Percentiles rank a stretch among this genome's conserved stretches.
Evolutionary conservation across 306 rosid species (phyloP).

Genomic region (Senna tora): DNA sequence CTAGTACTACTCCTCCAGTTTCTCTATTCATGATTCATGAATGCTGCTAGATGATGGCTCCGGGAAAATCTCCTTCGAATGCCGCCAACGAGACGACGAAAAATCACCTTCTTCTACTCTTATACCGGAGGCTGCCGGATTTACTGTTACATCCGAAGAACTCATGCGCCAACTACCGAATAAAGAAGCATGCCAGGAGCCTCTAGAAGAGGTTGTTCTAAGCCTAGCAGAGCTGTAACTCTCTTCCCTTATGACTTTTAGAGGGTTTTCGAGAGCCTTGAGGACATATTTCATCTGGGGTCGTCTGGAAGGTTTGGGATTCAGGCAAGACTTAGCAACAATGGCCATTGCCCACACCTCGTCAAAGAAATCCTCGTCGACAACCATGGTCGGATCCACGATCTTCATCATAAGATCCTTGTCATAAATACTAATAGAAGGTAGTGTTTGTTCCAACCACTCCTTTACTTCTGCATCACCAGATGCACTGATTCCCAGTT

Average conservation of each 20-base stretch:
- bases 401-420: constrained; percentile 82
- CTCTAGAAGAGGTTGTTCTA: constrained; percentile 77
- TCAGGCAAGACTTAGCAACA: constrained; percentile 90
- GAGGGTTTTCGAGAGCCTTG: constrained; percentile 91
- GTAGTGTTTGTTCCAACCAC: constrained; percentile 64
- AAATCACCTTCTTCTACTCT: constrained; percentile 61
- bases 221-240: constrained; percentile 73
- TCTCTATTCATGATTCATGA: constrained; percentile 60
- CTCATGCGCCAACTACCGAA: constrained; percentile 98
- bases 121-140: constrained; percentile 57
- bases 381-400: constrained; percentile 77
- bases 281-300: constrained; percentile 86
- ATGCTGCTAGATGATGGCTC: constrained; percentile 58
- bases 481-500: constrained; percentile 74
- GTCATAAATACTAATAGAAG: constrained; percentile 73
- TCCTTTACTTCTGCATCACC: constrained; percentile 61
- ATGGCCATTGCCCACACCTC: constrained; percentile 99
- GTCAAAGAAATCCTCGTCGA: constrained; percentile 91
- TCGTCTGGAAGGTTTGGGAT: constrained; percentile 83
- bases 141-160: constrained; percentile 58
- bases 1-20: constrained; percentile 49
- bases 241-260: constrained; percentile 93
- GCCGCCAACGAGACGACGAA: constrained; percentile 73
- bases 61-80: constrained; percentile 75
- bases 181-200: constrained; percentile 90